phyloP scores from a whole-genome alignment of 1,284 basidiomycete species.

The Moesziomyces antarcticus region DNA sequence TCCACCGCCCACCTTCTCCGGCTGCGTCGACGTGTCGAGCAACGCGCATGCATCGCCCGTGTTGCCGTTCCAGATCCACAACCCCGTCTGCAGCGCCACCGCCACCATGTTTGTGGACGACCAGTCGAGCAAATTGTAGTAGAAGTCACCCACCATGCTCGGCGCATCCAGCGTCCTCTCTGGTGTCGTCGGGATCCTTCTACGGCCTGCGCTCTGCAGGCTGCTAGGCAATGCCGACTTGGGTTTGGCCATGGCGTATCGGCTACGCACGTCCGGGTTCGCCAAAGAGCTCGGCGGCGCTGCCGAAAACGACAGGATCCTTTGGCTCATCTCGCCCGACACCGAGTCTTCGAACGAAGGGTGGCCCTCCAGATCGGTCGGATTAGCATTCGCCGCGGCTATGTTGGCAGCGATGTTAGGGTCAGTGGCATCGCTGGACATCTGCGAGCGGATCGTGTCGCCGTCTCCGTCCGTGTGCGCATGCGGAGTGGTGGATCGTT shows the following conservation, averaged over 20 bases:
- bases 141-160: constrained; percentile 94
- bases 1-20: constrained; percentile 64
- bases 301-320: constrained; percentile 70
- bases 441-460: constrained; percentile 48
- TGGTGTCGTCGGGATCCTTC: constrained; percentile 83
- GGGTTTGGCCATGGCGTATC: constrained; percentile 57
- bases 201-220: constrained; percentile 70
- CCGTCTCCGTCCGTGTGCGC: constrained; percentile 50
- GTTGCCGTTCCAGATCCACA: constrained; percentile 82
- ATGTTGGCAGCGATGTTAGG: constrained; percentile 52
- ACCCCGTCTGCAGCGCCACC: constrained; percentile 57
- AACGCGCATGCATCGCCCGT: constrained; percentile 83
- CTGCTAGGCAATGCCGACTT: constrained; percentile 62
- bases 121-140: constrained; percentile 94
- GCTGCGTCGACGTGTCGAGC: constrained; percentile 59
- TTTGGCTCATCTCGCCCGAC: constrained; percentile 67
- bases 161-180: constrained; percentile 95
- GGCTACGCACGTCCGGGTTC: constrained; percentile 64
- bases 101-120: constrained; percentile 78
- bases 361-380: constrained; percentile 52
- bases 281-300: constrained; percentile 68
- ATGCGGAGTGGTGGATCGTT: constrained; percentile 37
- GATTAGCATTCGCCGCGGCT: constrained; percentile 50
- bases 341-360: constrained; percentile 59
- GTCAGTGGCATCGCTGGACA: constrained; percentile 37